A percentile compares a stretch with the other conserved stretches of the same genome.
Evolutionary conservation across 1,139 yeast genomes (phyloP).

Genomic region (Blastobotrys proliferans): DNA sequence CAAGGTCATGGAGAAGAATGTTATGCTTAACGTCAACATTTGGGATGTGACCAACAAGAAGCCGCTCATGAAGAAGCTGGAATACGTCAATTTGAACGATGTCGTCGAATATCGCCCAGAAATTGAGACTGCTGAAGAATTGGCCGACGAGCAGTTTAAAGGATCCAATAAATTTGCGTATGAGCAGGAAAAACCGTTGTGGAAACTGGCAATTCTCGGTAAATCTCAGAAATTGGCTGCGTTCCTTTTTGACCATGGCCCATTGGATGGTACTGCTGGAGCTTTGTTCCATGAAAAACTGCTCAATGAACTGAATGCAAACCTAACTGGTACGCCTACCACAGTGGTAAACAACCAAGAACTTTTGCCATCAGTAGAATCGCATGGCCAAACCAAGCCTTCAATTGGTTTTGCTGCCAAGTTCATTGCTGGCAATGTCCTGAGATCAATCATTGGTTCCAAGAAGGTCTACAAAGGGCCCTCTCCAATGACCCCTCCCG

Average conservation of each 20-base stretch:
- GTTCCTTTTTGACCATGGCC: slow-evolving; percentile 23
- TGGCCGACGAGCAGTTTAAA: slow-evolving; percentile 12
- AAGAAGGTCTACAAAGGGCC: slow-evolving; percentile 12
- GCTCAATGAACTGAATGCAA: slow-evolving; percentile 12
- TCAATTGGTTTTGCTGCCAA: background rate
- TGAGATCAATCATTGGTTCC: background rate
- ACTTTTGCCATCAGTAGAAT: slow-evolving; percentile 4
- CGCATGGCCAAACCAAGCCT: slow-evolving; percentile 7
- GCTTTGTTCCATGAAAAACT: slow-evolving; percentile 21
- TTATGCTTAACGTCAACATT: slow-evolving; percentile 9
- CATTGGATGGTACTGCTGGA: slow-evolving; percentile 25
- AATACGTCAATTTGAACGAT: slow-evolving; percentile 12
- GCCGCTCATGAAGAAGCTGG: background rate
- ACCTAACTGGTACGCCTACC: background rate
- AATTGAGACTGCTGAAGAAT: slow-evolving; percentile 9
- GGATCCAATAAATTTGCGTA: slow-evolving; percentile 12
- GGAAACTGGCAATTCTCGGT: slow-evolving; percentile 22
- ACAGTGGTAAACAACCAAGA: background rate
- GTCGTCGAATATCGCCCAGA: slow-evolving; percentile 8
- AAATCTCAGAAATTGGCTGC: slow-evolving; percentile 9
- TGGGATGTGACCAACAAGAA: slow-evolving; percentile 4
- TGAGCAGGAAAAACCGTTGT: slow-evolving; percentile 18
- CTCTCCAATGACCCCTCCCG: slow-evolving; percentile 13
- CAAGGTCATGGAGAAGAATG: slow-evolving; percentile 4
- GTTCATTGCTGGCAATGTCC: background rate